A percentile compares a stretch with the other conserved stretches of the same genome.
Evolutionary conservation across 352 stramenopile genomes (phyloP).

Genomic region (Albugo laibachii): DNA sequence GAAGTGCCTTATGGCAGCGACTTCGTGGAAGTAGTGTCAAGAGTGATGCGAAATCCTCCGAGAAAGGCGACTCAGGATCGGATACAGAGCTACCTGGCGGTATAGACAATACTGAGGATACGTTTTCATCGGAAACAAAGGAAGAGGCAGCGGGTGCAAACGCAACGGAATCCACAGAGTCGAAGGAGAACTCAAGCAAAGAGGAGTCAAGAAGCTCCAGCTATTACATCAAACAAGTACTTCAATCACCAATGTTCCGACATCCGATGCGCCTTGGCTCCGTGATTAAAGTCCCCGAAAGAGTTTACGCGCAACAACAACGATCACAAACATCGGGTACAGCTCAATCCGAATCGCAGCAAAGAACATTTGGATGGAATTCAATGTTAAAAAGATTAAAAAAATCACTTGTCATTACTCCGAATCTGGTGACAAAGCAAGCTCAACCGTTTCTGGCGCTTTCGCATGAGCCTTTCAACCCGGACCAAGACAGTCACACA

Average conservation of each 20-base stretch:
- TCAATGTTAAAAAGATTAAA: constrained; percentile 59
- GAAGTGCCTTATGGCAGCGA: too few relatives aligned
- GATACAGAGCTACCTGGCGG: too few relatives aligned
- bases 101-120: too few relatives aligned
- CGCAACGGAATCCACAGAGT: constrained; percentile 12
- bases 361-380: constrained; percentile 59
- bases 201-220: constrained; percentile 24
- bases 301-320: constrained; percentile 2
- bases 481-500: constrained; percentile 21
- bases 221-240: constrained; percentile 70
- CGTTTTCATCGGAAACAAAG: background rate
- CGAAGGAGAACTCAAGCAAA: too few relatives aligned
- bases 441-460: constrained; percentile 58
- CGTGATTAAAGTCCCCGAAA: constrained; percentile 42
- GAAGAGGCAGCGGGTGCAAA: constrained; percentile 7
- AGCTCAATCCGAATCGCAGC: constrained; percentile 7
- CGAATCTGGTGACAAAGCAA: constrained; percentile 21
- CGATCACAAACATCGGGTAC: constrained; percentile 1
- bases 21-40: too few relatives aligned
- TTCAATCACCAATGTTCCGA: constrained; percentile 70
- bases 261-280: constrained; percentile 52
- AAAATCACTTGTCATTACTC: constrained; percentile 44
- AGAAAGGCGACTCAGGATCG: too few relatives aligned
- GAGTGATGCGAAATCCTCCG: too few relatives aligned
- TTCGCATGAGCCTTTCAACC: constrained; percentile 45